Evolutionary conservation across 1,139 yeast genomes (phyloP), one percentile per base, ranked within the genome.

Genomic region (Candida albicans): DNA sequence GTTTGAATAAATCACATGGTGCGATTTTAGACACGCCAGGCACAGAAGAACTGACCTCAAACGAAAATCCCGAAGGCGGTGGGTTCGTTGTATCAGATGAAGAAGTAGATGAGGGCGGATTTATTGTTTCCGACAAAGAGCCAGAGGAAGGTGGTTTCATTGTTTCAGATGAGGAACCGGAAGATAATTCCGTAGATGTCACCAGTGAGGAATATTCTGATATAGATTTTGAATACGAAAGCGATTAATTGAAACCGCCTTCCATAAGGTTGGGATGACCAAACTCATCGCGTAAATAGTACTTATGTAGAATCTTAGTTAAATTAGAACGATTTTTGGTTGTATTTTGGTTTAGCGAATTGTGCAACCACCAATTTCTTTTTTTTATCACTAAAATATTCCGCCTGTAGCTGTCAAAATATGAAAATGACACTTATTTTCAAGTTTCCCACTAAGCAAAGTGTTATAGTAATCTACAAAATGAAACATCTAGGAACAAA

Each of bases 1-100:
- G 96, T 39, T 69, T 91, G 47, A 79, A 86, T 46, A 62, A 59
- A 35, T 69, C 75, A 22, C 95, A 87, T 60, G 96, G 96, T 8
- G 62, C 57, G n/a, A 64, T 84, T 10, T 61, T 53, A 5, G 49
- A 43, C 7, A 49, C 41, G n/a, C 42, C 39, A n/a, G 49, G 43
- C 33, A 43, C 25, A 4, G 40, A 40, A 3, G 15, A 38, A 10
- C 33, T 27, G 10, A 27, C 12, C 14, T 29, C 18, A 7, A 12
- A 12, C 1, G 42, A 39, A 29, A 41, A 13, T 15, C 47, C 41
- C 12, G 44, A 41, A n/a, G 27, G 40, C 8, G 43, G 39, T 8
- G 54, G 43, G 18, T 46, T 45, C 11, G 45, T 33, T 10, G 36
- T 8, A 18, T 24, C n/a, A 18, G 32, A 24, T 12, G 46, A 33